Conservation (phyloP, 2,329 filamentous ascomycete genomes). For the Colletotrichum lentis region DNA sequence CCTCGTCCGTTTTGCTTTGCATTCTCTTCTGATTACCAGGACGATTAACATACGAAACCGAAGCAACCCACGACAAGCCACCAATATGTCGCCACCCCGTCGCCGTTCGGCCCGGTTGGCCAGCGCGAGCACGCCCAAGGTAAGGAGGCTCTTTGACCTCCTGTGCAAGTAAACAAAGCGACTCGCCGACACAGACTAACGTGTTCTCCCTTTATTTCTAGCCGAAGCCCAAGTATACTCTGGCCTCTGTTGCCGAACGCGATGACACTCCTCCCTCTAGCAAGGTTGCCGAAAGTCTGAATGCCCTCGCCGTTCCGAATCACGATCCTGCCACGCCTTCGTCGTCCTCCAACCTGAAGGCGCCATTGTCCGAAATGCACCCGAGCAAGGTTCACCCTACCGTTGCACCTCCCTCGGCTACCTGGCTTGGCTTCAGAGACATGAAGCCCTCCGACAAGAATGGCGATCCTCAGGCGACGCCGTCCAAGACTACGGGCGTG, state of each 20-base stretch:
- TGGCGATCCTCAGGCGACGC: constrained; percentile 63
- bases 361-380: constrained; percentile 85
- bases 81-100: constrained; percentile 53
- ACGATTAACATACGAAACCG: constrained; percentile 12
- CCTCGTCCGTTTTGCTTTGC: constrained; percentile 9
- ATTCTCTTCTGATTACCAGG: background rate
- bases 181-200: constrained; percentile 29
- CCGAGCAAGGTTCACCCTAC: constrained; percentile 83
- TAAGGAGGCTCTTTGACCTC: constrained; percentile 41
- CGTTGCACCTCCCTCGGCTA: constrained; percentile 78
- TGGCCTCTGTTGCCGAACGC: constrained; percentile 56
- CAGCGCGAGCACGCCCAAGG: constrained; percentile 47
- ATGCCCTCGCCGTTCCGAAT: constrained; percentile 47
- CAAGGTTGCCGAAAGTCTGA: constrained; percentile 42
- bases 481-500: constrained; percentile 63
- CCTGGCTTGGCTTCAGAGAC: constrained; percentile 83
- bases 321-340: constrained; percentile 64
- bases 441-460: constrained; percentile 66
- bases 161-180: constrained; percentile 19
- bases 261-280: constrained; percentile 49
- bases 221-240: constrained; percentile 45
- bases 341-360: constrained; percentile 71
- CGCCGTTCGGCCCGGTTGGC: constrained; percentile 57
- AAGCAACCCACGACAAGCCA: constrained; percentile 18
- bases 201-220: constrained; percentile 34